Percentiles rank a stretch among this genome's conserved stretches.
These are phyloP conservation scores for Populus davidiana DNA, from an alignment of 345 rosid genomes.

Conservation along the genomic window DNA sequence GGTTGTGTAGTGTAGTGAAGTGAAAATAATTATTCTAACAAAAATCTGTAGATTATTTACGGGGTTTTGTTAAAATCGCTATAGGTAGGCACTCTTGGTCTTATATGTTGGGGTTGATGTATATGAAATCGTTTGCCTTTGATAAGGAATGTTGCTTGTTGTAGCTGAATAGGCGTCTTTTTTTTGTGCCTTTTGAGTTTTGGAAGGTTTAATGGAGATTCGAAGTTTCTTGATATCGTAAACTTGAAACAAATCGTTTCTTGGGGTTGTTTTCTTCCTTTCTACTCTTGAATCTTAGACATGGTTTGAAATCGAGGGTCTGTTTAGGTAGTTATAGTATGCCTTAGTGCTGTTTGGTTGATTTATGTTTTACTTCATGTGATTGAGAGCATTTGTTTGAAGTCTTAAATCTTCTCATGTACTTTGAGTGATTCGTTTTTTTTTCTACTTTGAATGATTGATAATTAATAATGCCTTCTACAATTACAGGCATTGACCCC, in stretches of 20 bases:
- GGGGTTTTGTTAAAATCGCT: not conserved
- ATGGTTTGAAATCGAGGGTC: not conserved
- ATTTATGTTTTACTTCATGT: not conserved
- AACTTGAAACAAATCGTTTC: not conserved
- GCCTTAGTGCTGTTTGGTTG: not conserved
- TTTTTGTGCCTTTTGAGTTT: not conserved
- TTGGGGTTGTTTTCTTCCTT: not conserved
- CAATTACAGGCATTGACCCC: slow-evolving; percentile 46
- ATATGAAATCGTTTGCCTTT: too few species aligned
- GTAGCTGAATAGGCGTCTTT: not conserved
- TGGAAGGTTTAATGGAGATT: not conserved
- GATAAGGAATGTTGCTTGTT: not conserved
- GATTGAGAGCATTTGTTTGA: not conserved
- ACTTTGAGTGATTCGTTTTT: not conserved
- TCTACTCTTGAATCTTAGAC: too few species aligned
- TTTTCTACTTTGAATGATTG: not conserved
- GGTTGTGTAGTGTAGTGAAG: not conserved
- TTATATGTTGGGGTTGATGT: too few species aligned
- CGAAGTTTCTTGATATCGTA: not conserved
- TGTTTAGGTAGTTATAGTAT: not conserved
- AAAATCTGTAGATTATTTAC: not conserved
- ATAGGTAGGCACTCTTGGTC: not conserved
- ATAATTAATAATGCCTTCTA: slow-evolving; percentile 10
- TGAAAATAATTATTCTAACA: not conserved
- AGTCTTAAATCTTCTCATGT: not conserved